A percentile compares a stretch with the other conserved stretches of the same genome.
Conservation (phyloP, 352 stramenopile genomes). For the Pythium brachiatum region DNA sequence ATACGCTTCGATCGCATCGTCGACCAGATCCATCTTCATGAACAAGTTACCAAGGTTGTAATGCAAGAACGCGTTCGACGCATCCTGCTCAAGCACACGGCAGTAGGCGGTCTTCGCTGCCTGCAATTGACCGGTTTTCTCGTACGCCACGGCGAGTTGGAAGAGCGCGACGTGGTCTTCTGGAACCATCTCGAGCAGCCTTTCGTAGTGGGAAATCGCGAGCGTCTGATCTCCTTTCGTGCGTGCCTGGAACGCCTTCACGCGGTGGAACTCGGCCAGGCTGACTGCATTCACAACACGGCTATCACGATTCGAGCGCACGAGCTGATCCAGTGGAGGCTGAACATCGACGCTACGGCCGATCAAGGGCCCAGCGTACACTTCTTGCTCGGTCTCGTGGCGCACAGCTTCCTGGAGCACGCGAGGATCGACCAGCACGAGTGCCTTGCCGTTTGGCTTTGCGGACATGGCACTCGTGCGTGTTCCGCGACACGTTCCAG, state of each 20-base stretch:
- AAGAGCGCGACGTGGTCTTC: conserved; percentile 29
- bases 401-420: conserved; percentile 43
- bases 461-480: not conserved
- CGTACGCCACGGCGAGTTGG: conserved; percentile 49
- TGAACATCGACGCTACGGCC: conserved; percentile 49
- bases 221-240: conserved; percentile 40
- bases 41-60: conserved; percentile 59
- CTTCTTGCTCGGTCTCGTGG: conserved; percentile 38
- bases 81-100: conserved; percentile 25
- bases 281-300: conserved; percentile 38
- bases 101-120: conserved; percentile 37
- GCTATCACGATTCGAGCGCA: conserved; percentile 20
- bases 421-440: conserved; percentile 13
- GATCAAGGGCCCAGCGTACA: conserved; percentile 44
- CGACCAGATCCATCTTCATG: conserved; percentile 36
- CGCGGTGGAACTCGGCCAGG: conserved; percentile 34
- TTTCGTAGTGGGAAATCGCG: conserved; percentile 42
- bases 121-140: conserved; percentile 37
- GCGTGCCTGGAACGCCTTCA: conserved; percentile 44
- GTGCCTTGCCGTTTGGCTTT: not conserved
- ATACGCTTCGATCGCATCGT: conserved; percentile 46
- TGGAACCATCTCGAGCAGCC: conserved; percentile 23
- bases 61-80: conserved; percentile 38
- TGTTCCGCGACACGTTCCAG: conserved; percentile 13
- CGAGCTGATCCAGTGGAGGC: not conserved